Percentiles rank a stretch among this genome's conserved stretches.
These are phyloP conservation scores for Trichoderma breve DNA, from an alignment of 2,329 filamentous ascomycete genomes.

Conservation along the genomic window DNA sequence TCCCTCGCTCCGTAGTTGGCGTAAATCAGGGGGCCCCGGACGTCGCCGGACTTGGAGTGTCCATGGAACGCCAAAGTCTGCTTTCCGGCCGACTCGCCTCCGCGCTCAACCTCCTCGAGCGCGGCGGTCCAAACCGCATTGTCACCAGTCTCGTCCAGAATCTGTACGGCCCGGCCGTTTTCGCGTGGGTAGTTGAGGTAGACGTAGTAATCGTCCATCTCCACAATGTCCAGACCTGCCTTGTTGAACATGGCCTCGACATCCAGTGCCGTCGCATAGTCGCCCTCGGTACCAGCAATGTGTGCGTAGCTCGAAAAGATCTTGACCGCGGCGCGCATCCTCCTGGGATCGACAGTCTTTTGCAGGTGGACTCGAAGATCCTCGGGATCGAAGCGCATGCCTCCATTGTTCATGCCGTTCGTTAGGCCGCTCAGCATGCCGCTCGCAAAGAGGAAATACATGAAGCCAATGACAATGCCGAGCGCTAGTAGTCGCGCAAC, in stretches of 20 bases:
- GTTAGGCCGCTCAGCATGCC: slow-evolving; percentile 72
- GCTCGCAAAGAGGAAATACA: slow-evolving; percentile 84
- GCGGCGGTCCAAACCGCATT: slow-evolving; percentile 71
- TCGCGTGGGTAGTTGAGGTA: slow-evolving; percentile 88
- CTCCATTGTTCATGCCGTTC: slow-evolving; percentile 56
- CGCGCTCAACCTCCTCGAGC: slow-evolving; percentile 74
- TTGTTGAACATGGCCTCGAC: slow-evolving; percentile 73
- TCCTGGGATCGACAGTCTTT: slow-evolving; percentile 65
- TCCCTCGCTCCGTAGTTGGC: slow-evolving; percentile 85
- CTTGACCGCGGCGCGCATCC: slow-evolving; percentile 69
- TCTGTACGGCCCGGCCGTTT: slow-evolving; percentile 75
- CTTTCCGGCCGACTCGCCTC: slow-evolving; percentile 58
- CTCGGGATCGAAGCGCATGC: slow-evolving; percentile 76
- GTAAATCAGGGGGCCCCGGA: slow-evolving; percentile 82
- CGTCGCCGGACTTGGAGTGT: slow-evolving; percentile 81
- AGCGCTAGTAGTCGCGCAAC: slow-evolving; percentile 73
- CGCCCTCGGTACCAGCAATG: slow-evolving; percentile 90
- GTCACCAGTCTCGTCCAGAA: slow-evolving; percentile 65
- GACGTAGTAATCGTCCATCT: slow-evolving; percentile 76
- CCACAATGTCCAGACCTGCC: slow-evolving; percentile 71
- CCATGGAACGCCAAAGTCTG: slow-evolving; percentile 84
- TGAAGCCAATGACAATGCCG: slow-evolving; percentile 69
- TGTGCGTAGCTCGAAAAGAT: slow-evolving; percentile 85
- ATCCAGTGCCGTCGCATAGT: slow-evolving; percentile 81
- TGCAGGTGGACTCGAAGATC: slow-evolving; percentile 75